A percentile compares a stretch with the other conserved stretches of the same genome.
Conservation (phyloP, 192 early-diverging fungal species). For the Backusella circina region DNA sequence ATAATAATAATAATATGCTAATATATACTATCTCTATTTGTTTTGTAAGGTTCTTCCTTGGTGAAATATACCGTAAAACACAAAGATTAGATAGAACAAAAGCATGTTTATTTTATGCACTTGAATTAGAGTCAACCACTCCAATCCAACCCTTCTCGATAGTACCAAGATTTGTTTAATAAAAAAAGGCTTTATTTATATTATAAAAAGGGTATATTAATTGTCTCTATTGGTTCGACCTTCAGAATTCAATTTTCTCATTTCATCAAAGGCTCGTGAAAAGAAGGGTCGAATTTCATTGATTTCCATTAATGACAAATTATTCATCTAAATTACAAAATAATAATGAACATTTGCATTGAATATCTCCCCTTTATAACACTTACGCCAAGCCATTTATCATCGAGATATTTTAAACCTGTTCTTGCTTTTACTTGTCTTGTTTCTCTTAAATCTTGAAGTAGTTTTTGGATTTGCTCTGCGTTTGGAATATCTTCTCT, state of each 20-base stretch:
- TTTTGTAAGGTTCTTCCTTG: conserved; percentile 48
- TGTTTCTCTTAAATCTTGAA: conserved; percentile 83
- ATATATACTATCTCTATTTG: no score
- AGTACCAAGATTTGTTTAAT: conserved; percentile 38
- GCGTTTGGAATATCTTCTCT: conserved; percentile 79
- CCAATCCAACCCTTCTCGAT: conserved; percentile 47
- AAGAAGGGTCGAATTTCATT: conserved; percentile 95
- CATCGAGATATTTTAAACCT: conserved; percentile 66
- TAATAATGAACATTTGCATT: background rate
- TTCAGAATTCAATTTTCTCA: conserved; percentile 43
- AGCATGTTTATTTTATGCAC: conserved; percentile 57
- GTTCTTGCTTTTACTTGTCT: conserved; percentile 75
- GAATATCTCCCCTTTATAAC: background rate
- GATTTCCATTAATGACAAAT: conserved; percentile 81
- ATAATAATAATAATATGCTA: background rate
- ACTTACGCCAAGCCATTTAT: conserved; percentile 64
- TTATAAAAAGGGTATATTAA: background rate
- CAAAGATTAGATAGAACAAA: conserved; percentile 43
- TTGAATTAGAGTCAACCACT: conserved; percentile 50
- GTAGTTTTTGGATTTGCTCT: conserved; percentile 64
- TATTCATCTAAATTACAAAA: conserved; percentile 63
- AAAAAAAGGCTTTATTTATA: background rate
- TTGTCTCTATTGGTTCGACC: background rate
- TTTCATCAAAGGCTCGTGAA: conserved; percentile 70
- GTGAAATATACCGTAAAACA: conserved; percentile 44